These are phyloP conservation scores for Xylaria sp. DNA, from an alignment of 2,329 filamentous ascomycete species.

Conservation along the genomic window DNA sequence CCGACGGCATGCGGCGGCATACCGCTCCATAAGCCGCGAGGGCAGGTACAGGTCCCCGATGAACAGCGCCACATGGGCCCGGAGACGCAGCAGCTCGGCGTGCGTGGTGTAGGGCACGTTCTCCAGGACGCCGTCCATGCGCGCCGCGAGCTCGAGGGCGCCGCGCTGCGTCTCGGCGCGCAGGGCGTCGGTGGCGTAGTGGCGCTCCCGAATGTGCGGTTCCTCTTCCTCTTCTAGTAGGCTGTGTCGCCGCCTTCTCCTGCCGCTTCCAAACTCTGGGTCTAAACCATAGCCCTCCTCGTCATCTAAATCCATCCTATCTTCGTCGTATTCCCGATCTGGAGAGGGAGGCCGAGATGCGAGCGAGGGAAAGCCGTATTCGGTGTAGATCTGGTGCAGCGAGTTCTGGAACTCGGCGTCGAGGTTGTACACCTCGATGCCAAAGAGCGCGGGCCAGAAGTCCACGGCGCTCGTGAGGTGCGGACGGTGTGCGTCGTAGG, in stretches of 20 bases:
- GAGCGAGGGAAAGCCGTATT: conserved; percentile 18
- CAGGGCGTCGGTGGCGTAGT: conserved; percentile 54
- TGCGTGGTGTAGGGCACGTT: conserved; percentile 77
- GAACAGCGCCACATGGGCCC: conserved; percentile 81
- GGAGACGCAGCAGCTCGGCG: conserved; percentile 72
- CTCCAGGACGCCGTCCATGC: conserved; percentile 77
- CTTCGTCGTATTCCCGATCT: conserved; percentile 14
- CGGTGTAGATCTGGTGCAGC: conserved; percentile 51
- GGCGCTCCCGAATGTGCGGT: conserved; percentile 30
- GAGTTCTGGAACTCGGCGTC: conserved; percentile 67
- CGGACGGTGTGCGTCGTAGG: conserved; percentile 72
- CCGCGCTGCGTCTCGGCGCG: conserved; percentile 64
- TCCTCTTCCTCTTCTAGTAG: conserved; percentile 12
- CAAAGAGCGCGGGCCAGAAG: conserved; percentile 85
- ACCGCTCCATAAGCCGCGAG: conserved; percentile 43
- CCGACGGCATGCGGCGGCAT: not conserved
- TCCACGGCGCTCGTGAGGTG: conserved; percentile 72
- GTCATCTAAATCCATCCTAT: conserved; percentile 39
- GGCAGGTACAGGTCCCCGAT: conserved; percentile 73
- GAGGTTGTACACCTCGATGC: conserved; percentile 81
- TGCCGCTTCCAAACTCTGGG: conserved; percentile 10
- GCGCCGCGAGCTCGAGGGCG: conserved; percentile 71
- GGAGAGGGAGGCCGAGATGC: conserved; percentile 11
- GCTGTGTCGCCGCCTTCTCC: conserved; percentile 23
- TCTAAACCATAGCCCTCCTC: conserved; percentile 31